Evolutionary conservation across 2,329 filamentous ascomycete genomes (phyloP), one percentile per base, ranked within the genome.

Genomic region (Botrytis hyacinthi): DNA sequence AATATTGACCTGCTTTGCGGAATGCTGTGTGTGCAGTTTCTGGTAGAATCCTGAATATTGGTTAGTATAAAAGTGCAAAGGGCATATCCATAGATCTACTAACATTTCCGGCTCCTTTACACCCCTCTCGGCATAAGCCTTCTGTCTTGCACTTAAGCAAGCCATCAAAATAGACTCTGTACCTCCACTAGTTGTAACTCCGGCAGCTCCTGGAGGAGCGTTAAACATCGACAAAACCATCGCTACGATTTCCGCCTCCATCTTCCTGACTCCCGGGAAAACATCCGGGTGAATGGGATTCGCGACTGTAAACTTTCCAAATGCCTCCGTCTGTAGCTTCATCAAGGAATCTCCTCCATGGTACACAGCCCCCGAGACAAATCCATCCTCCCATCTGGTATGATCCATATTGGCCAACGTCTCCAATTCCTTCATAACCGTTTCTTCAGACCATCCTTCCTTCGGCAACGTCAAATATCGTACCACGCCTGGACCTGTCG

Each of bases 261-360:
- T 99, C 88, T 99, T 99, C 79, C 96, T 88, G 70, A 99, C 95
- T 42, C 95, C 96, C 26, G 96, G 96, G 84, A 99, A 99, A 61
- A 99, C 95, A 84, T 99, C 96, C 10, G 96, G 96, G 82, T 99
- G 96, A 78, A 99, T 96, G 4, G 96, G 96, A 82, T 99, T 99
- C 57, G 94, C 89, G 44, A 99, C 96, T 69, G 94, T 95, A 82
- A 99, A 99, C 83, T 93, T 92, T 77, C 93, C 92, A 86, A 95
- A 98, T 0, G 96, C 95, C 81, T 98, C 93, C 9, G 93, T 93
- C 85, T 99, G 96, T 57, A 99, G 85, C 80, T 92, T 89, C 75
- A 96, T 84, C 78, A 99, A 84, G 62, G 92, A 91, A 57, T 93
- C 88, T 71, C 96, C 96, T 76, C 96, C 96, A 81, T 98, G 95